Evolutionary conservation across 768 basidiomycete genomes (phyloP).

Genomic region (Epithele typhae): DNA sequence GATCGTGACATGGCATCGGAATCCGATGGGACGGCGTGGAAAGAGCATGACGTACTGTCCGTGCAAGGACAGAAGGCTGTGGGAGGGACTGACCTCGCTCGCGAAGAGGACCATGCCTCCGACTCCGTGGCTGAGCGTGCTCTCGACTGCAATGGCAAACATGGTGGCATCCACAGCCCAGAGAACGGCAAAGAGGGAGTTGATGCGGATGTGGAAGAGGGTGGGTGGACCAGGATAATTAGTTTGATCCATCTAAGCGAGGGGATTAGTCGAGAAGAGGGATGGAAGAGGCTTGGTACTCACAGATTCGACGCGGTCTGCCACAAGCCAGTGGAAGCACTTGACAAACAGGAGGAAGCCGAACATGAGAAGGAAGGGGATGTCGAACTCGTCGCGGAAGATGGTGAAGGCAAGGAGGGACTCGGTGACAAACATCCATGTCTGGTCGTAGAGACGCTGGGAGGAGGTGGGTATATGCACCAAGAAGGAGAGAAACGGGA

Average conservation of each 20-base stretch:
- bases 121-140: constrained; percentile 71
- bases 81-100: constrained; percentile 63
- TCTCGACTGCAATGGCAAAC: constrained; percentile 78
- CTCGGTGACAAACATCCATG: constrained; percentile 98
- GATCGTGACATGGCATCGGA: too few relatives aligned
- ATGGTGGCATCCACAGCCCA: constrained; percentile 73
- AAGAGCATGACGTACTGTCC: too few relatives aligned
- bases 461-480: neutral
- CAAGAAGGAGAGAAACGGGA: neutral
- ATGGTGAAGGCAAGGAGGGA: constrained; percentile 95
- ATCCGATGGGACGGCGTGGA: too few relatives aligned
- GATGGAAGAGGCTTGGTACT: constrained; percentile 23
- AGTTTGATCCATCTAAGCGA: constrained; percentile 93
- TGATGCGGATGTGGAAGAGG: constrained; percentile 84
- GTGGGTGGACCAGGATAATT: constrained; percentile 80
- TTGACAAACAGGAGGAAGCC: constrained; percentile 92
- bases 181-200: constrained; percentile 66
- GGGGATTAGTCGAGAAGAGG: neutral
- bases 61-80: too few relatives aligned
- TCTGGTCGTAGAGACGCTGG: constrained; percentile 90
- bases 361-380: constrained; percentile 92
- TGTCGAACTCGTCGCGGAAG: constrained; percentile 92
- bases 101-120: constrained; percentile 94
- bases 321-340: constrained; percentile 96
- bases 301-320: constrained; percentile 96